phyloP scores from a whole-genome alignment of 2,329 filamentous ascomycete species.

The Chrysosporium queenslandicum region DNA sequence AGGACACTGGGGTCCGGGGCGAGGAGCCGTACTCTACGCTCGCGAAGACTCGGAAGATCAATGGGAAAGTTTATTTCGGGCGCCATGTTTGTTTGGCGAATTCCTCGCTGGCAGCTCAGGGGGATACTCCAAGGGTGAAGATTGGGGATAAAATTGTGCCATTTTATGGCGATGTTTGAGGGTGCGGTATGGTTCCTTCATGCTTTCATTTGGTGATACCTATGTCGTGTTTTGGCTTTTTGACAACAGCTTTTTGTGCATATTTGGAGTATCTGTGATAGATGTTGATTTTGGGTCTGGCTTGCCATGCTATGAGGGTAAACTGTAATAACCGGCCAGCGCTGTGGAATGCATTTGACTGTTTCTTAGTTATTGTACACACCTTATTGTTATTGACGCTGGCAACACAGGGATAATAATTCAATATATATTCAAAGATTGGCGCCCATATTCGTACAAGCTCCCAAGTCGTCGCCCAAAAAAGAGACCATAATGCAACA shows the following conservation, averaged over 20 bases:
- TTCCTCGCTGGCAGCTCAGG: constrained; percentile 12
- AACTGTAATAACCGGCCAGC: too few species aligned
- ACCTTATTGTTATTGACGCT: not conserved
- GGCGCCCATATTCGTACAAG: constrained; percentile 9
- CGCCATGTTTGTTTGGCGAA: constrained; percentile 52
- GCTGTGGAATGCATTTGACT: not conserved
- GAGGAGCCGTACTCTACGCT: constrained; percentile 84
- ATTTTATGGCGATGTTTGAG: constrained; percentile 19
- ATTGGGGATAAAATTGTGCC: constrained; percentile 34
- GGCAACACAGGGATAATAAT: not conserved
- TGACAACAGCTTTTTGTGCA: not conserved
- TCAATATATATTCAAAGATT: not conserved
- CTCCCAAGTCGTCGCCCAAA: not conserved
- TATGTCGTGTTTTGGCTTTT: not conserved
- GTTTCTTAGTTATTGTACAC: not conserved
- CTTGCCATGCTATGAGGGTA: not conserved
- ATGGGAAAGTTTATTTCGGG: constrained; percentile 83
- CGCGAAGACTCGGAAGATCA: constrained; percentile 71
- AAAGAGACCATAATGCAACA: not conserved
- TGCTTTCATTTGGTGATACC: not conserved
- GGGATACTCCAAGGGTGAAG: constrained; percentile 25
- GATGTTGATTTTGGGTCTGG: not conserved
- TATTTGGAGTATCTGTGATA: not conserved
- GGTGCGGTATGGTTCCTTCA: not conserved
- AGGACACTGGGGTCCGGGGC: constrained; percentile 63